phyloP scores from a whole-genome alignment of 768 basidiomycete genomes.

The Hortiboletus campestris region DNA sequence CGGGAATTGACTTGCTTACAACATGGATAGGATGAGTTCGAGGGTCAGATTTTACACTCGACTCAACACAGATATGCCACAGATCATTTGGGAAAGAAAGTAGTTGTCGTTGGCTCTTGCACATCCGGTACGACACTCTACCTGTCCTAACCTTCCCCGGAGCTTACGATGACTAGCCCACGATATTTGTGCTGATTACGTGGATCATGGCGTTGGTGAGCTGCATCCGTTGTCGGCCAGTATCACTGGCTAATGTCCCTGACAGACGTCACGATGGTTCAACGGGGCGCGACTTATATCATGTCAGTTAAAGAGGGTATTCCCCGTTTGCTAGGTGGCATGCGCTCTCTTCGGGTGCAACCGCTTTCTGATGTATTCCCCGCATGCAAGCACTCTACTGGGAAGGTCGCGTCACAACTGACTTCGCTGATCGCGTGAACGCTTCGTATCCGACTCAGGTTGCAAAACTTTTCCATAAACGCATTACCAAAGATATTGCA shows the following conservation, averaged over 20 bases:
- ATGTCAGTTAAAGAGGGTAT: slow-evolving; percentile 45
- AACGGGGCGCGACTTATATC: slow-evolving; percentile 54
- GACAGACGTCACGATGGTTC: slow-evolving; percentile 47
- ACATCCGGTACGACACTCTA: slow-evolving; percentile 48
- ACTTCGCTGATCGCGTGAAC: slow-evolving; percentile 53
- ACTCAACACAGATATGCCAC: slow-evolving; percentile 50
- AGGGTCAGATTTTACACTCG: slow-evolving; percentile 63
- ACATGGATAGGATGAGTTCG: slow-evolving; percentile 48
- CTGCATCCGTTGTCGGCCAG: not conserved
- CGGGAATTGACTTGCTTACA: not conserved
- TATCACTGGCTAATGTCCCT: not conserved
- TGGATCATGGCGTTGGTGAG: slow-evolving; percentile 44
- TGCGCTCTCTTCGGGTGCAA: slow-evolving; percentile 13
- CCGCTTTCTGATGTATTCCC: not conserved
- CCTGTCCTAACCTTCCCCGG: not conserved
- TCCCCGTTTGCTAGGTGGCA: slow-evolving; percentile 21
- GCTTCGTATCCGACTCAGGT: slow-evolving; percentile 44
- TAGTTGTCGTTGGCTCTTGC: slow-evolving; percentile 65
- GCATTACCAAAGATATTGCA: slow-evolving; percentile 43
- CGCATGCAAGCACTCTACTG: slow-evolving; percentile 34
- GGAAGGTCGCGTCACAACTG: slow-evolving; percentile 46
- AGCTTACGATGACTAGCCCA: slow-evolving; percentile 35
- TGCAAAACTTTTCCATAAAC: slow-evolving; percentile 32
- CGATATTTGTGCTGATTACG: slow-evolving; percentile 49
- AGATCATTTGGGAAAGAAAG: slow-evolving; percentile 66